Base-by-base conservation (phyloP, 371 early-diverging fungal genomes). In the Rhizomucor miehei region DNA sequence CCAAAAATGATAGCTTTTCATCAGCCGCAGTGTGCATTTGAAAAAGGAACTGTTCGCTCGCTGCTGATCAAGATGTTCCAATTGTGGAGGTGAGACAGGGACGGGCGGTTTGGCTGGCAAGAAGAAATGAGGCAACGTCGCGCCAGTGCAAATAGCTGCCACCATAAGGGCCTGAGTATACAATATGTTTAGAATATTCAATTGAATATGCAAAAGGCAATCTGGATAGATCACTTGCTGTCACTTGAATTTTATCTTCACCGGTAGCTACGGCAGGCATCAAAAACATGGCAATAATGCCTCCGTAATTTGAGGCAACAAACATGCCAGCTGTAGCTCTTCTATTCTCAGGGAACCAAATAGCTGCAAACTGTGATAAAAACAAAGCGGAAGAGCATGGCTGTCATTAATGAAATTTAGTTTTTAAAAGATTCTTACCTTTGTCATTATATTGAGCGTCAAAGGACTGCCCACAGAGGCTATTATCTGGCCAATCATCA, bases 391-490 rank as follows among this genome's bases (percentile, higher is more conserved):
- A n/a, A n/a, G n/a, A n/a, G n/a, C n/a, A n/a, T n/a, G n/a, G n/a
- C n/a, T n/a, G n/a, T n/a, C n/a, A n/a, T n/a, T n/a, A n/a, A n/a
- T n/a, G n/a, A n/a, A n/a, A n/a, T n/a, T n/a, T n/a, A n/a, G n/a
- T n/a, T n/a, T n/a, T n/a, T n/a, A n/a, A n/a, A n/a, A n/a, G n/a
- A n/a, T 39, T 12, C 41, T 12, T 73, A 73, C 76, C 63, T 59
- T 77, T 23, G 84, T 80, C 55, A 76, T 82, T 8, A 77, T 73
- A 41, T 86, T 81, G 23, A 86, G 55, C 34, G 85, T 73, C 56
- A 89, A 76, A 2, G 88, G 88, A 43, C 79, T 75, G 16, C 81
- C 81, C 14, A 79, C 48, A 9, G 81, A 84, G 12, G 79, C 77
- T 25, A 89, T 56, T 11, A 82, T 61, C 57, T 87, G 87, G 1